Conservation (phyloP, 108 stramenopile species). For the Cyclotella baltica region DNA sequence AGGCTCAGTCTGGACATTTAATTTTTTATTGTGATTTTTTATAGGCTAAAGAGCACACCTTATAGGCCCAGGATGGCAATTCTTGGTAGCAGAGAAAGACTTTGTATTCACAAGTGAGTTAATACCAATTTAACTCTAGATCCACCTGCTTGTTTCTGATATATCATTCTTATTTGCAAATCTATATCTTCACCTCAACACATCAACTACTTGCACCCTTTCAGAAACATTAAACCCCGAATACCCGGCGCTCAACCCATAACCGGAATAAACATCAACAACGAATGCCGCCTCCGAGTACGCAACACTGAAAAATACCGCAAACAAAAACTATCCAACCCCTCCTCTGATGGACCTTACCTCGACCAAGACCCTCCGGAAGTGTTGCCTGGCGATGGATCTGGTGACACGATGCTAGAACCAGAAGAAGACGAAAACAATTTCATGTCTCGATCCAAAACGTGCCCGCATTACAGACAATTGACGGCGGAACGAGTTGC, state of each 20-base stretch:
- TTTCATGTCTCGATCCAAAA: conserved; percentile 34
- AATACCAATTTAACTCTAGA: not conserved
- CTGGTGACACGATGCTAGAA: conserved; percentile 24
- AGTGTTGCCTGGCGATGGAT: conserved; percentile 28
- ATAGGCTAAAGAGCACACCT: conserved; percentile 80
- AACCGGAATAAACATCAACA: conserved; percentile 51
- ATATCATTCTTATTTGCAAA: no score
- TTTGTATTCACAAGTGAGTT: conserved; percentile 82
- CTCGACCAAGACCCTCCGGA: conserved; percentile 71
- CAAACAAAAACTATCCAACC: conserved; percentile 35
- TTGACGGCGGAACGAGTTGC: conserved; percentile 59
- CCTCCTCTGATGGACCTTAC: conserved; percentile 32
- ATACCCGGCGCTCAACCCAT: conserved; percentile 31
- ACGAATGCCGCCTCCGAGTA: conserved; percentile 64
- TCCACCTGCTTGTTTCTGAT: no score
- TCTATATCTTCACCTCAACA: not conserved
- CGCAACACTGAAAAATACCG: conserved; percentile 64
- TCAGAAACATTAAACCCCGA: conserved; percentile 42
- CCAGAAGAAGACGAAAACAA: conserved; percentile 29
- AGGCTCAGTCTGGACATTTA: not conserved
- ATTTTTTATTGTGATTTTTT: conserved; percentile 9
- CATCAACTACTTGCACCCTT: not conserved
- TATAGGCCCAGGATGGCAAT: conserved; percentile 91
- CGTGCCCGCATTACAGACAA: conserved; percentile 79
- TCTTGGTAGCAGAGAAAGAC: conserved; percentile 88